These are phyloP conservation scores for Sarocladium oryzae DNA, from an alignment of 2,329 filamentous ascomycete species.

Conservation along the genomic window DNA sequence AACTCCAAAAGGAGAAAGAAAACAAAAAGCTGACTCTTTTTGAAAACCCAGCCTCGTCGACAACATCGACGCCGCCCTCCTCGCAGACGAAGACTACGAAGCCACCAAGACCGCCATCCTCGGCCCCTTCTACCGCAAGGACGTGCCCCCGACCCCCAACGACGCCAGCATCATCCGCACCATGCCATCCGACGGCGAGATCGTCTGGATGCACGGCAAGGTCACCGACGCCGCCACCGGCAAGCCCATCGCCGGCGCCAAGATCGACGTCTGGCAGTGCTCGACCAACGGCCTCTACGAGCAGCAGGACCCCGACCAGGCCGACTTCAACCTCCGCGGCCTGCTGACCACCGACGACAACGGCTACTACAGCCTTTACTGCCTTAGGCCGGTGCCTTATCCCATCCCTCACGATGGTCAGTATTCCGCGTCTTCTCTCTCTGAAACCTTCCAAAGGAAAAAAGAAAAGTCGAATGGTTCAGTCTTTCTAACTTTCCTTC, in stretches of 20 bases:
- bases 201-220: constrained; percentile 59
- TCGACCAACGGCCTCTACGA: constrained; percentile 65
- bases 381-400: constrained; percentile 53
- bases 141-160: constrained; percentile 64
- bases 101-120: constrained; percentile 73
- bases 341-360: constrained; percentile 61
- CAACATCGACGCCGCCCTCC: constrained; percentile 66
- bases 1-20: not conserved
- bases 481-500: too few relatives aligned
- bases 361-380: constrained; percentile 58
- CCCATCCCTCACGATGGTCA: constrained; percentile 24
- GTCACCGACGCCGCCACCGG: constrained; percentile 52
- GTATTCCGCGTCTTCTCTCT: not conserved
- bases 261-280: constrained; percentile 75
- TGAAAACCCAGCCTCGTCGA: constrained; percentile 62
- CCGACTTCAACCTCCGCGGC: constrained; percentile 68
- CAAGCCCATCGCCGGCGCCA: constrained; percentile 56
- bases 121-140: constrained; percentile 75
- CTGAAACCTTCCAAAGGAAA: not conserved
- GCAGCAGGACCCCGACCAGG: constrained; percentile 65
- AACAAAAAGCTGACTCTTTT: too few relatives aligned
- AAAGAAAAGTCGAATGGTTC: too few relatives aligned
- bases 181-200: constrained; percentile 40
- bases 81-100: constrained; percentile 34
- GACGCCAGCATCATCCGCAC: constrained; percentile 59